Percentiles rank a stretch among this genome's conserved stretches.
phyloP scores from a whole-genome alignment of 176 grass and related monocot genomes.

The Tillandsia fasciculata region DNA sequence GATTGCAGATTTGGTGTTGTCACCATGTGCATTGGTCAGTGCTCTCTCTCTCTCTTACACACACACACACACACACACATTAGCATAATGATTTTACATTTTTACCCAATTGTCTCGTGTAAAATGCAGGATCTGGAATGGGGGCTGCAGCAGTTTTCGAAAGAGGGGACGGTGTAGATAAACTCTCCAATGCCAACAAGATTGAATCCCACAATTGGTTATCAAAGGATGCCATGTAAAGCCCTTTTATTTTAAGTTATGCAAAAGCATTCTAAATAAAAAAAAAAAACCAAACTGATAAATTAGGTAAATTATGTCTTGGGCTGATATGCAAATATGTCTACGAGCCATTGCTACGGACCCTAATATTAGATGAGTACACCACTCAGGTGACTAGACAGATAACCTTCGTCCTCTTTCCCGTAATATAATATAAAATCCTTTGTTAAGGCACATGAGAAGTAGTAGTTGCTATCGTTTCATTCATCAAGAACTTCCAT shows the following conservation, averaged over 20 bases:
- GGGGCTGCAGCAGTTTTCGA: constrained; percentile 92
- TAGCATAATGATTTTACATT: not conserved
- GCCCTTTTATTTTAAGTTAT: not conserved
- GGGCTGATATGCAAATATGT: too few species aligned
- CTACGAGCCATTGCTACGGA: too few species aligned
- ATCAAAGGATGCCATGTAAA: constrained; percentile 44
- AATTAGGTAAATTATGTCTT: not conserved
- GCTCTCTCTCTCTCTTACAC: not conserved
- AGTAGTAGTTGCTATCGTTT: too few species aligned
- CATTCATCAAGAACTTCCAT: too few species aligned
- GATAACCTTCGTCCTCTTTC: too few species aligned
- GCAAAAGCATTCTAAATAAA: not conserved
- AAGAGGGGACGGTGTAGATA: constrained; percentile 59
- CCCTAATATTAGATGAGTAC: too few species aligned
- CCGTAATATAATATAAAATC: too few species aligned
- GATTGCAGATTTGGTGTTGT: constrained; percentile 90
- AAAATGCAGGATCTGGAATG: constrained; percentile 65
- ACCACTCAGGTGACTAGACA: too few species aligned
- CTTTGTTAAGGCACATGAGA: too few species aligned
- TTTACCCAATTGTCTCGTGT: not conserved
- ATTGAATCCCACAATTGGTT: constrained; percentile 40
- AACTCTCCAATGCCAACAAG: constrained; percentile 46
- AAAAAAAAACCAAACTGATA: not conserved
- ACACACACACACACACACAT: not conserved
- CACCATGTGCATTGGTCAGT: constrained; percentile 88